Conservation (phyloP, 495 filamentous ascomycete genomes). For the Penicillium manginii region DNA sequence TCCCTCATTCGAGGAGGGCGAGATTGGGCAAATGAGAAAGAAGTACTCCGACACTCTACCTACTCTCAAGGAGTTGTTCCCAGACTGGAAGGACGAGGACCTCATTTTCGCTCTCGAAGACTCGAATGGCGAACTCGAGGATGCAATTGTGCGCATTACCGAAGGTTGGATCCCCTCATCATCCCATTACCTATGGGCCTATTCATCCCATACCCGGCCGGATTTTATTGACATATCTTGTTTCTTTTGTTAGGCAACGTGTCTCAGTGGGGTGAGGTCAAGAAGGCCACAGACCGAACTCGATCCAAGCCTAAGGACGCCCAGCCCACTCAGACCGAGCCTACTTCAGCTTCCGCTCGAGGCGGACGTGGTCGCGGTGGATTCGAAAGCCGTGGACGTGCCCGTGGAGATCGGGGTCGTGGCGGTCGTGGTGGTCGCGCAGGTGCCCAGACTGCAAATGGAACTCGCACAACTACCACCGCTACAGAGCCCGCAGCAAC, state of each 20-base stretch:
- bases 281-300: conserved; percentile 79
- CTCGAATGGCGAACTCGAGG: conserved; percentile 83
- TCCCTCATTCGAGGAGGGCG: conserved; percentile 73
- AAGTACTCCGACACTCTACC: conserved; percentile 74
- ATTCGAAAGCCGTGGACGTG: conserved; percentile 67
- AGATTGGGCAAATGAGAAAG: conserved; percentile 89
- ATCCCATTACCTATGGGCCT: background rate
- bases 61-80: conserved; percentile 86
- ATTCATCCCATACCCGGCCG: background rate
- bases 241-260: conserved; percentile 67
- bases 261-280: conserved; percentile 93
- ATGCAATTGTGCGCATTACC: conserved; percentile 84
- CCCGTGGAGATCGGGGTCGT: conserved; percentile 75
- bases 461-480: conserved; percentile 46
- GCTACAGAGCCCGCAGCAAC: conserved; percentile 33
- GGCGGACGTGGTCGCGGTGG: conserved; percentile 68
- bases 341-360: conserved; percentile 54
- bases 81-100: conserved; percentile 90
- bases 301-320: conserved; percentile 83
- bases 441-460: conserved; percentile 58
- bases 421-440: conserved; percentile 73
- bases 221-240: conserved; percentile 27
- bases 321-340: conserved; percentile 54
- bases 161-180: conserved; percentile 63
- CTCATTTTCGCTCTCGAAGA: conserved; percentile 90